Percentiles rank a stretch among this genome's conserved stretches.
Conservation (phyloP, 257 asterid genomes). For the Ilex asprella region DNA sequence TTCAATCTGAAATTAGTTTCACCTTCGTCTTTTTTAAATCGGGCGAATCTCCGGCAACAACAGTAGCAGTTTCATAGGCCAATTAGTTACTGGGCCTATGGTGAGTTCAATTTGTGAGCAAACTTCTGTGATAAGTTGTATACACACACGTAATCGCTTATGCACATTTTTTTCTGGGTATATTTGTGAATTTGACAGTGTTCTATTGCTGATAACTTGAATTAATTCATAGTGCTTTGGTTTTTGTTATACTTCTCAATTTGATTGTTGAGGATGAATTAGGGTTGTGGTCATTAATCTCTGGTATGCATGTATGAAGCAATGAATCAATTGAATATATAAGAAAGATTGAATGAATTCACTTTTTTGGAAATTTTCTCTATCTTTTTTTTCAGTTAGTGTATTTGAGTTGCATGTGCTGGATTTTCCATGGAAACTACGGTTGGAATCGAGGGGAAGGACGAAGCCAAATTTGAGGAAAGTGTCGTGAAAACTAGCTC, state of each 20-base stretch:
- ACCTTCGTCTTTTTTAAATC: neutral
- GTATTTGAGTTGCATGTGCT: slow-evolving; percentile 38
- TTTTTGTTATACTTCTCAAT: neutral
- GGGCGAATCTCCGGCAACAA: neutral
- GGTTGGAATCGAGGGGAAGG: slow-evolving; percentile 40
- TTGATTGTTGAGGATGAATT: neutral
- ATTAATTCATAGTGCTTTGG: neutral
- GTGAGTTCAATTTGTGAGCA: slow-evolving; percentile 21
- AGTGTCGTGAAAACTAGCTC: slow-evolving; percentile 9
- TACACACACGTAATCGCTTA: neutral
- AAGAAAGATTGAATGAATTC: neutral
- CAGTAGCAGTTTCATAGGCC: neutral
- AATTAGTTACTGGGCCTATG: slow-evolving; percentile 12
- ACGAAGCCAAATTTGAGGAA: slow-evolving; percentile 35
- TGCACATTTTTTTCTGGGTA: neutral
- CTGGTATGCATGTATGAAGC: slow-evolving; percentile 12
- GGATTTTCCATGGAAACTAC: slow-evolving; percentile 46
- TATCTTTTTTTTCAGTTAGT: slow-evolving; percentile 22
- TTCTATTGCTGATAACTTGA: neutral
- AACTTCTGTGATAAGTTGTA: neutral
- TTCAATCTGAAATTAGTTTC: neutral
- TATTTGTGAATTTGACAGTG: neutral
- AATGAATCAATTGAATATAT: neutral
- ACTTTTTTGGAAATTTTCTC: neutral
- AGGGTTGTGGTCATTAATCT: neutral